Conservation (phyloP, 23 red algal species). For the Gracilariopsis chorda region DNA sequence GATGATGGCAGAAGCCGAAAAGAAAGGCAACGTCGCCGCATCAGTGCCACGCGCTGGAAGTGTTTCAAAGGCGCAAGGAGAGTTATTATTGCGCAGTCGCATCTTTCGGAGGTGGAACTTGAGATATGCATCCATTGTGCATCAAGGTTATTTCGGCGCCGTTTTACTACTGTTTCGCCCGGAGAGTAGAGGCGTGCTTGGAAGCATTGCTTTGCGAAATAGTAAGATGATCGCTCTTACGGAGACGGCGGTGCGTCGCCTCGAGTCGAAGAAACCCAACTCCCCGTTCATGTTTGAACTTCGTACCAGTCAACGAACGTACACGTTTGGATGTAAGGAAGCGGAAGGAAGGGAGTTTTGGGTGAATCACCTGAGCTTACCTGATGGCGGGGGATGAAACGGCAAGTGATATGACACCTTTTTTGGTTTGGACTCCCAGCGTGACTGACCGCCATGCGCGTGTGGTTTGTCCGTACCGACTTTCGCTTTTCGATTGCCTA, state of each 20-base stretch:
- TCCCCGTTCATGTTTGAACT: slow-evolving; percentile 34
- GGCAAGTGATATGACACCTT: too few relatives aligned
- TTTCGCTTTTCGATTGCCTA: too few relatives aligned
- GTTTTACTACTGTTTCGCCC: slow-evolving; percentile 58
- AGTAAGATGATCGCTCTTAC: slow-evolving; percentile 70
- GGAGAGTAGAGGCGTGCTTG: background rate
- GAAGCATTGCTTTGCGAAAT: slow-evolving; percentile 17
- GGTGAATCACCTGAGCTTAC: slow-evolving; percentile 16
- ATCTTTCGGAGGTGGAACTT: slow-evolving; percentile 45
- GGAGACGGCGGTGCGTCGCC: slow-evolving; percentile 32
- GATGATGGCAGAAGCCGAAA: background rate
- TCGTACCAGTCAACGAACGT: slow-evolving; percentile 24
- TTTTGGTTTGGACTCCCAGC: too few relatives aligned
- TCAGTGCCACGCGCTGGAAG: background rate
- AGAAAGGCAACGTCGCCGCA: background rate
- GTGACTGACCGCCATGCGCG: too few relatives aligned
- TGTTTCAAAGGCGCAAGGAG: slow-evolving; percentile 27
- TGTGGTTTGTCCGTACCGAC: too few relatives aligned
- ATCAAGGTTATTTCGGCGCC: slow-evolving; percentile 71
- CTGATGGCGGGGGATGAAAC: background rate
- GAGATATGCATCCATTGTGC: slow-evolving; percentile 48
- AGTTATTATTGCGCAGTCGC: slow-evolving; percentile 46
- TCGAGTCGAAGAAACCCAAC: background rate
- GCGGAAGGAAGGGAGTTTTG: slow-evolving; percentile 30
- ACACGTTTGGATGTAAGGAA: slow-evolving; percentile 41